Evolutionary conservation across 192 early-diverging fungal genomes (phyloP), one percentile per base, ranked within the genome.

Genomic region (Podila clonocystis): DNA sequence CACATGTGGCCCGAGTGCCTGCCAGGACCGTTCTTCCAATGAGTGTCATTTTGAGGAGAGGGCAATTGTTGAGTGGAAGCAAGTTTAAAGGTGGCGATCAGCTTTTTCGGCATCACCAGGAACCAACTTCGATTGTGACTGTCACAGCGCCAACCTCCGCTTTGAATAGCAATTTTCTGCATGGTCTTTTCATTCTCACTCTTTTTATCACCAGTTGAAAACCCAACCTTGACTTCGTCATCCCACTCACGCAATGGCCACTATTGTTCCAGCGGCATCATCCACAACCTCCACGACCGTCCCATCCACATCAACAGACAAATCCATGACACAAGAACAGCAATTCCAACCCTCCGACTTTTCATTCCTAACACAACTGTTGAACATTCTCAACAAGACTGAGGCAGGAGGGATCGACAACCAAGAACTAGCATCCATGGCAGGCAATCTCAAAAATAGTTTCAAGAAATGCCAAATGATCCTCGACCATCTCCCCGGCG

Each of bases 401-500:
- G 82, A 83, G 48, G 19, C 69, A 28, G 82, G 82, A 13, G 74
- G 41, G 41, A 4, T 76, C 20, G 82, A 83, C 33, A 55, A 70
- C 5, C 74, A 72, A 30, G 82, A 75, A 70, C 63, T 83, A 60
- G 82, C 69, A 11, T 70, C 65, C 2, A 34, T 76, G 49, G 69
- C 74, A 5, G 63, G 69, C 6, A 72, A 72, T 28, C 65, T 83
- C n/a, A 74, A 83, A 50, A 69, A 64, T 17, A 83, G 82, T 41
- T 83, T 83, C 45, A 76, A 69, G 64, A 75, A 73, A 24, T 83
- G 82, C 49, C 82, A 83, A 50, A 74, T 52, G 66, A 83, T 83
- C 24, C 65, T 83, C 8, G 82, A 83, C 55, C 82, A 76, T 50
- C 70, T 83, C n/a, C 82, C 82, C n/a, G 82, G 82, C 2, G 82